Conservation (phyloP, 2,329 filamentous ascomycete genomes). For the Fusarium sp. region DNA sequence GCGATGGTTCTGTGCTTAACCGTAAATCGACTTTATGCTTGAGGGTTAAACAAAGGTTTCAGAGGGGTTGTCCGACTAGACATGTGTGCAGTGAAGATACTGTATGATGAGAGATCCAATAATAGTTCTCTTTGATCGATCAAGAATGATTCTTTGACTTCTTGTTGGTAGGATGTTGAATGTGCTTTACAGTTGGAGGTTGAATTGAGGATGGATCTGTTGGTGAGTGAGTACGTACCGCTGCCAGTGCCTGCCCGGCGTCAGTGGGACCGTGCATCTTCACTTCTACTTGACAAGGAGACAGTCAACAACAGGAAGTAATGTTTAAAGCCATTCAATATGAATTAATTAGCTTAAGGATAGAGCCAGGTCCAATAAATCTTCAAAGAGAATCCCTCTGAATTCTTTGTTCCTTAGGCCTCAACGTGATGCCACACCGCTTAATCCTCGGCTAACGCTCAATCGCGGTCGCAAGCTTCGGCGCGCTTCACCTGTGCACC, state of each 20-base stretch:
- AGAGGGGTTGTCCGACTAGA: background rate
- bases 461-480: constrained; percentile 5
- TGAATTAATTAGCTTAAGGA: too few species aligned
- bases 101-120: too few species aligned
- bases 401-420: background rate
- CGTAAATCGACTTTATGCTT: background rate
- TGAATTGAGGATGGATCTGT: background rate
- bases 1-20: background rate
- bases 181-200: background rate
- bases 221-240: background rate
- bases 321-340: too few species aligned
- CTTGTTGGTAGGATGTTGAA: background rate
- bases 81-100: background rate
- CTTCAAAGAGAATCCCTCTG: too few species aligned
- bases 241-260: background rate
- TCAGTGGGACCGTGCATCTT: background rate
- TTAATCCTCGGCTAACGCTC: constrained; percentile 43
- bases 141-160: background rate
- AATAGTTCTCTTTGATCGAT: background rate
- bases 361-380: background rate
- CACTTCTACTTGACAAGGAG: background rate
- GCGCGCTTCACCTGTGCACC: constrained; percentile 31
- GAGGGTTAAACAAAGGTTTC: background rate
- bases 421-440: constrained; percentile 7
- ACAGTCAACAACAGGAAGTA: background rate